Base-by-base conservation (phyloP, 2,329 filamentous ascomycete species). In the Trichophaea hybrida region DNA sequence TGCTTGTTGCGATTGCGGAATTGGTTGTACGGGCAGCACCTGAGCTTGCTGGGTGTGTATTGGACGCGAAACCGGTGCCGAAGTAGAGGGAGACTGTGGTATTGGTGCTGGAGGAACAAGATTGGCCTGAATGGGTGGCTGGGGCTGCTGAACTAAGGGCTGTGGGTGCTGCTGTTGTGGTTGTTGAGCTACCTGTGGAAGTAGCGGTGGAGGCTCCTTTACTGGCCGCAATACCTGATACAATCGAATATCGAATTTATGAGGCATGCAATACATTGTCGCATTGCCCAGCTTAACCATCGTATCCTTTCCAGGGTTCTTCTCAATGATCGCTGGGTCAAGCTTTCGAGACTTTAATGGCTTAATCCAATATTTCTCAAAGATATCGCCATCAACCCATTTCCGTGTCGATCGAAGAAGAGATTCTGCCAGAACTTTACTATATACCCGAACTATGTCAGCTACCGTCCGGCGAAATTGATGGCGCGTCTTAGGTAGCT, bases 311-410 rank as follows among this genome's bases (percentile, higher is more conserved):
- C 82, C 73, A 1, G 83, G 83, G 67, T 86, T 86, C 55, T 83
- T 80, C 66, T 84, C 82, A 58, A 78, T 77, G 31, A 81, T 71
- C 2, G 80, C 78, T 48, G 83, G 81, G 37, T 64, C 55, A 33
- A 67, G 59, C 70, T 84, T 86, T 63, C 80, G 79, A 8, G 64
- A 65, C 72, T 84, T 85, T 46, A 75, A 75, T 2, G 85, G 84
- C 69, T 88, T 88, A 6, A 82, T 79, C 85, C 85, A 89, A 71
- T 85, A 88, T 68, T 82, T 85, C 66, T 88, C 83, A 67, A 89
- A 87, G 52, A 88, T 77, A 38, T 64, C 66, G 13, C 71, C 72
- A 34, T 84, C 83, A 31, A 85, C 78, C 85, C 85, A 89, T 77
- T 79, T 81, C 59, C 83, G 77, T 61, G 85, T 82, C 68, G 87